Evolutionary conservation across 306 rosid genomes (phyloP).

Genomic region (Vigna mungo): DNA sequence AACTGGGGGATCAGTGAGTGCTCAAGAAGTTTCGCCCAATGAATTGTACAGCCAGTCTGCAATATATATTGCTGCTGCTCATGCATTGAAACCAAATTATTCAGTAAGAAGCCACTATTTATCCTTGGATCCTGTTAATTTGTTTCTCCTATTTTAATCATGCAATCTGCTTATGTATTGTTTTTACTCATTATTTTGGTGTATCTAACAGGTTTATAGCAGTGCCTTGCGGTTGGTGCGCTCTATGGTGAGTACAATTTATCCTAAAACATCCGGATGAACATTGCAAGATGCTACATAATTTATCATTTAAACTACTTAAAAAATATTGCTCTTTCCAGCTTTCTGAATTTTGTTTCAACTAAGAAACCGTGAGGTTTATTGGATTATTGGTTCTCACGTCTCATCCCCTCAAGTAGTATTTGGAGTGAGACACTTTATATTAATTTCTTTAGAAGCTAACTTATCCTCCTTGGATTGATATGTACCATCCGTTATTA

Average conservation of each 20-base stretch:
- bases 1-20: slow-evolving; percentile 72
- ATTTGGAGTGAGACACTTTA: slow-evolving; percentile 10
- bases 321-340: slow-evolving; percentile 16
- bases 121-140: neutral
- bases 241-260: slow-evolving; percentile 81
- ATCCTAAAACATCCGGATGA: slow-evolving; percentile 33
- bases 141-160: slow-evolving; percentile 14
- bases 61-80: slow-evolving; percentile 98
- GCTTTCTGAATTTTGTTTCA: slow-evolving; percentile 34
- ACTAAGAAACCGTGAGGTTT: slow-evolving; percentile 13
- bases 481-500: slow-evolving; percentile 24
- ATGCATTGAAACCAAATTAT: slow-evolving; percentile 94
- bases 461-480: slow-evolving; percentile 24
- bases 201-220: slow-evolving; percentile 80
- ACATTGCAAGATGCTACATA: slow-evolving; percentile 22
- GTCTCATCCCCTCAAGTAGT: slow-evolving; percentile 28
- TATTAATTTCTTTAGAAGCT: slow-evolving; percentile 29
- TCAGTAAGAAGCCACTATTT: slow-evolving; percentile 62
- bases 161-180: neutral
- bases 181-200: neutral
- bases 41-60: slow-evolving; percentile 99
- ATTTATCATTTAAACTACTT: slow-evolving; percentile 29
- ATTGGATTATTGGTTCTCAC: slow-evolving; percentile 14
- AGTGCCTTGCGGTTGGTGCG: slow-evolving; percentile 99
- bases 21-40: slow-evolving; percentile 86